Evolutionary conservation across 768 basidiomycete species (phyloP), one percentile per base, ranked within the genome.

Genomic region (Ramaria sp.): DNA sequence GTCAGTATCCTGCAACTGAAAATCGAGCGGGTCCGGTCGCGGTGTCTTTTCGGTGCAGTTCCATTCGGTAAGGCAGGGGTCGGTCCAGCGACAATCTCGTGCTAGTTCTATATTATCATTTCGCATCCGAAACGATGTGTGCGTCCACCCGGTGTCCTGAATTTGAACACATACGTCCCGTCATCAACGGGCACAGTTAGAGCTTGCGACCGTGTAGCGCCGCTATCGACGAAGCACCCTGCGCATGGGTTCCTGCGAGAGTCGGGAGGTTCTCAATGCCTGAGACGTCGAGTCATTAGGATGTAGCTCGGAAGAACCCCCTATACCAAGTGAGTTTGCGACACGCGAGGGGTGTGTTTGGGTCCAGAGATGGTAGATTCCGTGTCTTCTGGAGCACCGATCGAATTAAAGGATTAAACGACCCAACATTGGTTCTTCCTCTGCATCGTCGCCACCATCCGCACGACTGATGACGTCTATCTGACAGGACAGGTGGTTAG

Each of bases 131-230:
- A 99, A 58, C 96, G 85, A 68, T 98, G 96, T 4, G 94, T 98
- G 53, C 91, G 81, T 13, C 91, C 92, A 62, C 88, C 87, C 4
- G 95, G 96, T 4, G 94, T 95, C 57, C 86, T 86, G 78, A 98
- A 97, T 71, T 99, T 99, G 84, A 99, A 99, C 54, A 98, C 91
- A 68, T 97, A 98, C 3, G 95, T 99, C 17, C 96, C 95, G 68
- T 99, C 96, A 60, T 98, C 96, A 46, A 85, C 79, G 3, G 85
- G 84, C 4, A 83, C 70, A 9, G 77, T 70, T 19, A 46, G 46
- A n/a, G 37, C 46, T 34, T 57, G 55, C 7, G 55, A 57, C 11
- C 72, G 65, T 1, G 66, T 62, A 2, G 69, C 66, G 9, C 60
- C 62, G 48, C 60, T 53, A 63, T 61, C 9, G 65, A 61, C 0